Conservation (phyloP, 2,329 filamentous ascomycete species). For the Tolypocladium sp. region DNA sequence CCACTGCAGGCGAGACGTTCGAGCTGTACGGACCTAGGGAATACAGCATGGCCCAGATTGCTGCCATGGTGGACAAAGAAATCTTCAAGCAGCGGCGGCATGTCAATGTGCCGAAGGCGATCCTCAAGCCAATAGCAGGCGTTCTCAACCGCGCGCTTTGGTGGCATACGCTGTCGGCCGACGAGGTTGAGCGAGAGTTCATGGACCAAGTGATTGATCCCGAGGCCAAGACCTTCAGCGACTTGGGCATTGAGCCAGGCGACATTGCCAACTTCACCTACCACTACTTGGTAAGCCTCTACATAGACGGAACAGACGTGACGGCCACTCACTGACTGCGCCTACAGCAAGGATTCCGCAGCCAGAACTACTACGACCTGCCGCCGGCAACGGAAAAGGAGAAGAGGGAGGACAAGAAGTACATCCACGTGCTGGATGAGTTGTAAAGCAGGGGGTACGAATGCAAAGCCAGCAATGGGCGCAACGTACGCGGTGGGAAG, state of each 20-base stretch:
- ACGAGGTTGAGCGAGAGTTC: conserved; percentile 87
- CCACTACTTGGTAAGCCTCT: conserved; percentile 72
- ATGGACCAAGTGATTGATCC: conserved; percentile 88
- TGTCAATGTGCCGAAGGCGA: conserved; percentile 76
- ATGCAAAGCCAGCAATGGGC: not conserved
- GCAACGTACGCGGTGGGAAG: not conserved
- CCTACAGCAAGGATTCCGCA: conserved; percentile 77
- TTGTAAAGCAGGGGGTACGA: conserved; percentile 40
- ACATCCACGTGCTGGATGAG: conserved; percentile 86
- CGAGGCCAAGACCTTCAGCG: conserved; percentile 88
- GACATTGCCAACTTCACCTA: conserved; percentile 84
- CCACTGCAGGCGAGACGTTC: conserved; percentile 79
- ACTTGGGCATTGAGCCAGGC: conserved; percentile 80
- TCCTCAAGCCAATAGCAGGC: conserved; percentile 67
- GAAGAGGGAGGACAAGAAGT: conserved; percentile 92
- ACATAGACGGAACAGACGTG: conserved; percentile 4
- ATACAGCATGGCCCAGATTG: conserved; percentile 83
- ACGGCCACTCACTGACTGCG: conserved; percentile 15
- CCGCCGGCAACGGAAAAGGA: conserved; percentile 92
- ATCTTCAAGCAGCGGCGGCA: conserved; percentile 85
- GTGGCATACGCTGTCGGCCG: conserved; percentile 77
- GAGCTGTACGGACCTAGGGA: conserved; percentile 92
- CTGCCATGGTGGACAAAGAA: conserved; percentile 80
- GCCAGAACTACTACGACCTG: conserved; percentile 81
- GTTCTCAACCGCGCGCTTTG: conserved; percentile 76